Evolutionary conservation across 78 protist species (phyloP).

Genomic region (Dictyostelium citrinum): DNA sequence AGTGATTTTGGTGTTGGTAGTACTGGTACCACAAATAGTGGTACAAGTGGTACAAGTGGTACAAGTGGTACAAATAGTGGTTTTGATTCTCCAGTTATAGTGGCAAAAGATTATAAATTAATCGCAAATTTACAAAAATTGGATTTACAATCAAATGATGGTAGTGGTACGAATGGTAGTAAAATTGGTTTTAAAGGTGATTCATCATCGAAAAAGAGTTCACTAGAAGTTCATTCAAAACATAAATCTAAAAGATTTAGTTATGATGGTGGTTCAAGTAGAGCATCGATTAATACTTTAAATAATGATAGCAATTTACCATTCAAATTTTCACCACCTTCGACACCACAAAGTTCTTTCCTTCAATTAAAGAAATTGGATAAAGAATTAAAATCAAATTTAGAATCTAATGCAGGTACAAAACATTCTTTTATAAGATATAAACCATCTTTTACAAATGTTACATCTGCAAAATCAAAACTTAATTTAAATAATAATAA

Average conservation of each 20-base stretch:
- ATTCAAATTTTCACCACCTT: slow-evolving; percentile 69
- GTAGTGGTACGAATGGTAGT: not conserved
- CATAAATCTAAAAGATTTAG: slow-evolving; percentile 38
- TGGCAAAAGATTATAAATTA: not conserved
- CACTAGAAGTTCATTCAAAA: not conserved
- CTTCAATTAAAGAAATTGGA: not conserved
- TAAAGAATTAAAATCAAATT: not conserved
- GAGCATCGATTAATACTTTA: not conserved
- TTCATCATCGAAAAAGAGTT: not conserved
- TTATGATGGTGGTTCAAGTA: not conserved
- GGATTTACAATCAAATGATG: not conserved
- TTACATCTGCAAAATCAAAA: not conserved
- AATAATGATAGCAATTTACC: slow-evolving; percentile 10
- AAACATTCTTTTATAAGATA: slow-evolving; percentile 8
- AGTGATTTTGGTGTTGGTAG: not conserved
- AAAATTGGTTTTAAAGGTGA: not conserved
- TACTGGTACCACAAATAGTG: not conserved
- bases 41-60: not conserved
- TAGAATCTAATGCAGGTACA: not conserved
- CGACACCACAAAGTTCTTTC: slow-evolving; percentile 27
- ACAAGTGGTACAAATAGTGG: not conserved
- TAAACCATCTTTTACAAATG: slow-evolving; percentile 40
- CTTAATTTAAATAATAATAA: not conserved
- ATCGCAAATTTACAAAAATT: not conserved
- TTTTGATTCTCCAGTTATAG: not conserved